phyloP scores from a whole-genome alignment of 2,329 filamentous ascomycete genomes.

The Aspergillus ruber region DNA sequence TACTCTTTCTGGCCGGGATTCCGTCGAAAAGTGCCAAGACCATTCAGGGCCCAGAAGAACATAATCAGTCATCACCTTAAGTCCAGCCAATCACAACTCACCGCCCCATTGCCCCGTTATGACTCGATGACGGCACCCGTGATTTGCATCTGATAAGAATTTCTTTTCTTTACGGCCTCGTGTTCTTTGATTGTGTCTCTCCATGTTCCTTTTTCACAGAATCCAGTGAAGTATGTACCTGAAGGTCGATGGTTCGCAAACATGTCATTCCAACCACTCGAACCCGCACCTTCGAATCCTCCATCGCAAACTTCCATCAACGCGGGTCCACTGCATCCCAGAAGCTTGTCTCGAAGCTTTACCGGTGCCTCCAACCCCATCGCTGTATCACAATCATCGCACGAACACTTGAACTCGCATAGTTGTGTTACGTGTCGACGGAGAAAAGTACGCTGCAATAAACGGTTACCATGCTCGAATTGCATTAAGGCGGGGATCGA shows the following conservation, averaged over 20 bases:
- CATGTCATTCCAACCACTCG: neutral
- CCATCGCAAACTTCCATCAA: neutral
- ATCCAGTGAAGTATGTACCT: neutral
- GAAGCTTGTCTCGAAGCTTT: neutral
- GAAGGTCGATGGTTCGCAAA: neutral
- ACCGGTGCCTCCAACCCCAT: neutral
- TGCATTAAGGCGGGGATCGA: constrained; percentile 48
- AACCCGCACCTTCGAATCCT: neutral
- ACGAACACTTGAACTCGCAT: constrained; percentile 27
- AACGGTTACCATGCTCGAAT: constrained; percentile 43
- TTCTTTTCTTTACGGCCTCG: neutral
- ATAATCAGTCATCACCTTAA: neutral
- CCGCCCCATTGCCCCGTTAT: neutral
- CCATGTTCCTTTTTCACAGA: neutral
- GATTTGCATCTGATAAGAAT: neutral
- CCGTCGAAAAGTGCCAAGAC: too few species aligned
- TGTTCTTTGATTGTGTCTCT: neutral
- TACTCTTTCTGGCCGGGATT: too few species aligned
- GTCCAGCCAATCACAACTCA: neutral
- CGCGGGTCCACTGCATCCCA: neutral
- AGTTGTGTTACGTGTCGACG: constrained; percentile 44
- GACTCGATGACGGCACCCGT: neutral
- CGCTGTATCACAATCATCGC: constrained; percentile 4
- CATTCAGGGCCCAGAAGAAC: too few species aligned
- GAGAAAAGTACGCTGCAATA: constrained; percentile 45